A percentile compares a stretch with the other conserved stretches of the same genome.
phyloP scores from a whole-genome alignment of 805 yeast species.

The Candida chilensis region DNA sequence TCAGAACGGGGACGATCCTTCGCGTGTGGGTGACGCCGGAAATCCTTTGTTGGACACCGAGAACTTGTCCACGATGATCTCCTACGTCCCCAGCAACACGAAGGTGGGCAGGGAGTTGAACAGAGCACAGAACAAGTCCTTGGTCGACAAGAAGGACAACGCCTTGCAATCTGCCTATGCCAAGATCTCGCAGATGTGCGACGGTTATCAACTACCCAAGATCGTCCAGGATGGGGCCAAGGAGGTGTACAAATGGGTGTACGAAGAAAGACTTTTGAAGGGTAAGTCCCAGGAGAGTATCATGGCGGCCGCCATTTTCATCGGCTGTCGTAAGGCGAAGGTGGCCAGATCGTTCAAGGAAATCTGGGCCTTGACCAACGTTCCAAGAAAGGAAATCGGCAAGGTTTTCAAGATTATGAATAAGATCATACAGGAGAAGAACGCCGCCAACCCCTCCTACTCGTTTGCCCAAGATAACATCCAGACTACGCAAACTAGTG shows the following conservation, averaged over 20 bases:
- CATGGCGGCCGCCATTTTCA: slow-evolving; percentile 92
- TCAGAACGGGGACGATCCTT: slow-evolving; percentile 96
- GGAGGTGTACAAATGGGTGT: slow-evolving; percentile 86
- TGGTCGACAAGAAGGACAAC: slow-evolving; percentile 81
- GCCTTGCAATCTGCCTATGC: slow-evolving; percentile 85
- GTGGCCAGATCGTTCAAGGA: slow-evolving; percentile 95
- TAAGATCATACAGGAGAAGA: slow-evolving; percentile 43
- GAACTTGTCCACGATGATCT: slow-evolving; percentile 86
- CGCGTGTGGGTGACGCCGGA: slow-evolving; percentile 98
- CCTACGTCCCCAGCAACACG: slow-evolving; percentile 80
- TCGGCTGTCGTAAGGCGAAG: slow-evolving; percentile 90
- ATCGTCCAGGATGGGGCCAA: slow-evolving; percentile 97
- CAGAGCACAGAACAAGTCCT: slow-evolving; percentile 79
- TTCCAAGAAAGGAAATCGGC: slow-evolving; percentile 91
- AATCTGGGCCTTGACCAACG: slow-evolving; percentile 90
- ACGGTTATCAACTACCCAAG: slow-evolving; percentile 89
- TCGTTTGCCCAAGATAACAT: slow-evolving; percentile 37
- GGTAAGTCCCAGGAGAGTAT: slow-evolving; percentile 91
- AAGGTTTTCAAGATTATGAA: slow-evolving; percentile 82
- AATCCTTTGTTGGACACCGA: slow-evolving; percentile 88
- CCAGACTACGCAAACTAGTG: slow-evolving; percentile 77
- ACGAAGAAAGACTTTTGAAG: slow-evolving; percentile 76
- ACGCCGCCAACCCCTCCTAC: slow-evolving; percentile 37
- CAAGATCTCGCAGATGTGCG: slow-evolving; percentile 91
- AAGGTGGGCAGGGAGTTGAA: slow-evolving; percentile 82